Conservation (phyloP, 257 asterid species). For the Apocynum venetum region DNA sequence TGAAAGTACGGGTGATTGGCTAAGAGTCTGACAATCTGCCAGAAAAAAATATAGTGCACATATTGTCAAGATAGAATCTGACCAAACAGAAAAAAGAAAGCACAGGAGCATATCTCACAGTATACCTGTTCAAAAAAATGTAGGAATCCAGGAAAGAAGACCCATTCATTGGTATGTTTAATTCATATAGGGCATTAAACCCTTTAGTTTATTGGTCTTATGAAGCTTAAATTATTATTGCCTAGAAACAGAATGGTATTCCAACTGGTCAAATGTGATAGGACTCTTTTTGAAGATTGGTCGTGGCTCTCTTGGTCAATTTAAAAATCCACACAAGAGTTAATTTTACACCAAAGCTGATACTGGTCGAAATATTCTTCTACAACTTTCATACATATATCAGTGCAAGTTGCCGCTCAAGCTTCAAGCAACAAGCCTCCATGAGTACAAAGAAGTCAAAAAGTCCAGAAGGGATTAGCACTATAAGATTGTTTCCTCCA, state of each 20-base stretch:
- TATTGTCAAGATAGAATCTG: neutral
- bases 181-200: neutral
- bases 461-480: neutral
- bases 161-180: neutral
- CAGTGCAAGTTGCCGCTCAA: neutral
- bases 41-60: constrained; percentile 4
- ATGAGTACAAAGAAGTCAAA: neutral
- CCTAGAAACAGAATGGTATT: neutral
- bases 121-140: neutral
- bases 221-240: neutral
- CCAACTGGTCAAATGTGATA: neutral
- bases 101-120: neutral
- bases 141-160: neutral
- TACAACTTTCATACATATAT: too few relatives aligned
- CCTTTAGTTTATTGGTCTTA: neutral
- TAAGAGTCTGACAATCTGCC: constrained; percentile 78
- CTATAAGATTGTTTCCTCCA: neutral
- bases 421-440: neutral
- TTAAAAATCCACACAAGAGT: neutral
- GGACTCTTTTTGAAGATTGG: neutral
- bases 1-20: constrained; percentile 66
- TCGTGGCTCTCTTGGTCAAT: neutral
- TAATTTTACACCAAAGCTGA: neutral
- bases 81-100: neutral
- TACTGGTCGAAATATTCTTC: neutral